Percentiles rank a stretch among this genome's conserved stretches.
Conservation (phyloP, 1,284 basidiomycete genomes). For the Ustilago crameri region DNA sequence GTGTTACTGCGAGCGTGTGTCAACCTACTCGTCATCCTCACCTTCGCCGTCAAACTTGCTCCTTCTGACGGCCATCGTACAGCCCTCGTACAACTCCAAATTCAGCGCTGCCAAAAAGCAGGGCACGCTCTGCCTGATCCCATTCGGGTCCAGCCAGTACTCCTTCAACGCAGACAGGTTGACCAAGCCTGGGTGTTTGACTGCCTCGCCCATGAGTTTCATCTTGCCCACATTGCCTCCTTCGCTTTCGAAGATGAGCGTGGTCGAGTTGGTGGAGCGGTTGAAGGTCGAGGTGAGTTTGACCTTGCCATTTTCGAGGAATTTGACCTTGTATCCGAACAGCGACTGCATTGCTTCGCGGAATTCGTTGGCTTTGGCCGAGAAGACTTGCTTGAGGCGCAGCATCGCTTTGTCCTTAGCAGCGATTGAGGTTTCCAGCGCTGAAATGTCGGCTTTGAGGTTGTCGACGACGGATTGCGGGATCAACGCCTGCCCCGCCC, state of each 20-base stretch:
- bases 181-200: constrained; percentile 42
- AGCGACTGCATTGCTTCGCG: constrained; percentile 81
- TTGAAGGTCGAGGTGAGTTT: constrained; percentile 82
- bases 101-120: constrained; percentile 72
- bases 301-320: constrained; percentile 83
- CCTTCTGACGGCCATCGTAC: constrained; percentile 41
- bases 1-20: too few relatives aligned
- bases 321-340: constrained; percentile 84
- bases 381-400: constrained; percentile 78
- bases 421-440: constrained; percentile 72
- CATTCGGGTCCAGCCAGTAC: constrained; percentile 71
- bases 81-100: constrained; percentile 70
- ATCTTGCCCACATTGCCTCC: constrained; percentile 71
- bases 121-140: constrained; percentile 70
- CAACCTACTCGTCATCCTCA: constrained; percentile 11
- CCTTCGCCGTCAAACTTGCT: constrained; percentile 13
- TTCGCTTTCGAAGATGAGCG: constrained; percentile 70
- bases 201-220: constrained; percentile 70
- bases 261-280: constrained; percentile 69
- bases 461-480: constrained; percentile 76
- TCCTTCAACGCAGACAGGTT: constrained; percentile 64
- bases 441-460: constrained; percentile 74
- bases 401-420: constrained; percentile 78
- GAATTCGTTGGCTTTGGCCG: constrained; percentile 81
- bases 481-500: constrained; percentile 71